Base-by-base conservation (phyloP, 208 protist genomes). In the Leishmania aethiopica region DNA sequence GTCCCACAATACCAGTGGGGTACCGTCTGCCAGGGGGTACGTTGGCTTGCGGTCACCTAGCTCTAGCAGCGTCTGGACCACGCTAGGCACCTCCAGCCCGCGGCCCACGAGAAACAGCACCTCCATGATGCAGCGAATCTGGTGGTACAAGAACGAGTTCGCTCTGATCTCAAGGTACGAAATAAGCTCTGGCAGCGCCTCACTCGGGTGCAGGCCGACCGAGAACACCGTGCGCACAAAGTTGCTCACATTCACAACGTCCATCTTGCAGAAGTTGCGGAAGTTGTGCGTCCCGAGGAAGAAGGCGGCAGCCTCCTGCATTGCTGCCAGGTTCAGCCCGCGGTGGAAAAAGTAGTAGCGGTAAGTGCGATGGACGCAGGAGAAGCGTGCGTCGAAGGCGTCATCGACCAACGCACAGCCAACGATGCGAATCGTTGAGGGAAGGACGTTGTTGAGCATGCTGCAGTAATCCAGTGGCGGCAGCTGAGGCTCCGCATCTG, bases 211-310 rank as follows among this genome's bases (percentile, higher is more conserved):
- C 62, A 98, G 93, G 25, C 79, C 84, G 6, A 92, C 88, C 55
- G 74, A 49, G 15, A 89, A 75, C 25, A 99, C 93, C n/a, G 90
- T 91, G 35, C 98, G 94, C 66, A 81, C 86, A 75, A 98, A 99
- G 83, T 96, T 99, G 80, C 84, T 91, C 15, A 98, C 96, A 76
- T 97, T 96, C 51, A 98, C 91, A 25, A 98, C 93, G 85, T 99
- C 98, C 78, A 99, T 97, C 82, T 99, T 99, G 88, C 98, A 99
- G 79, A 99, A 99, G 88, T 99, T 99, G 57, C 97, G 90, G 85
- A 99, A 99, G 88, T 99, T 98, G 87, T 99, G 98, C n/a, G 89
- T 88, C 35, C 99, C 99, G 32, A 98, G 78, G 42, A 99, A 91
- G 42, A 84, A 80, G 32, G 74, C 66, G 1, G 93, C 94, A 4